Evolutionary conservation across 148 eudicot species (phyloP), one percentile per base, ranked within the genome.

Genomic region (Salicornia ramosissima): DNA sequence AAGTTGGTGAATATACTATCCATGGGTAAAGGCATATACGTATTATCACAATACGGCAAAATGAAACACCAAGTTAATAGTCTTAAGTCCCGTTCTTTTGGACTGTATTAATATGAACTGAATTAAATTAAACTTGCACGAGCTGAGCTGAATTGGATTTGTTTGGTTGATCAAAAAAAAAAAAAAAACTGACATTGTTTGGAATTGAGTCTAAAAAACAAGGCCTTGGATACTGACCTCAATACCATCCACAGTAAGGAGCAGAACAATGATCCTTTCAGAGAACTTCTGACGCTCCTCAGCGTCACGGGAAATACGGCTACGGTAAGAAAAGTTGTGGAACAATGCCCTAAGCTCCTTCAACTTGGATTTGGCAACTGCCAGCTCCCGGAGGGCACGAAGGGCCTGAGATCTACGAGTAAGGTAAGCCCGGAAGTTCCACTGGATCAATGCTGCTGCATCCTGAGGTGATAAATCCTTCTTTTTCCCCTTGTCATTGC

Each of bases 221-320:
- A 47, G 19, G 5, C 3, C 1, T 14, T 46, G 16, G 15, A 12
- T n/a, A 10, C 33, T 64, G 75, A 88, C 98, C 98, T 93, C 95
- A 55, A 93, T 90, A 73, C 84, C 83, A 74, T 93, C 98, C 47
- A 93, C 96, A 75, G 98, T 93, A 64, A 93, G 90, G 59, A 93
- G 95, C 68, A 93, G 80, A 52, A 90, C 98, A 76, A 93, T 90
- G 71, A 93, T 79, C 82, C 69, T 90, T 78, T 93, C 96, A 2
- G 95, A 65, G 65, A 90, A 93, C 71, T 78, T 90, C 77, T 93
- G 96, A 39, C 86, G 88, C 78, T 93, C 96, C 88, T 85, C 96
- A 42, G 92, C 89, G 65, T 90, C 89, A 77, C 84, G 87, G 26
- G 87, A 60, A 22, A 93, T 45, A 50, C 80, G 92, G 49, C 86